Evolutionary conservation across 345 rosid species (phyloP).

Genomic region (Aethionema arabicum): DNA sequence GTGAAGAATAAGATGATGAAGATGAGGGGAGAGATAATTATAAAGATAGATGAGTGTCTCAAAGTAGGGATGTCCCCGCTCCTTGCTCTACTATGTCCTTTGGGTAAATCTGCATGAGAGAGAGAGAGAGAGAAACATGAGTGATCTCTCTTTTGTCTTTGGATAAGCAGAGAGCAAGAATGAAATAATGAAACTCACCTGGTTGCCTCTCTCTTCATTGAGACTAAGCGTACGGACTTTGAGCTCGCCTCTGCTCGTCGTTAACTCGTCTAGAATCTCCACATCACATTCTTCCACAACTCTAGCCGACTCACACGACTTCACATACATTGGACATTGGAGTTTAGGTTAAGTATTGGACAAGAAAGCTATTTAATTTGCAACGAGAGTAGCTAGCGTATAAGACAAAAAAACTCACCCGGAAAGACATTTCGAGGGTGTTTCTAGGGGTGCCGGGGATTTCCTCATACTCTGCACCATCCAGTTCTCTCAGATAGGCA

Average conservation of each 20-base stretch:
- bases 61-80: conserved; percentile 12
- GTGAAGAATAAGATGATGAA: too few species aligned
- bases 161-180: not conserved
- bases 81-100: conserved; percentile 10
- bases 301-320: conserved; percentile 22
- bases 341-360: too few species aligned
- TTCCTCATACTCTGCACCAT: conserved; percentile 87
- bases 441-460: conserved; percentile 48
- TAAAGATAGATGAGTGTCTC: too few species aligned
- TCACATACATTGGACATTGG: not conserved
- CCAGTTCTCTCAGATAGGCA: conserved; percentile 55
- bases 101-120: conserved; percentile 28
- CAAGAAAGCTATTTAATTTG: not conserved
- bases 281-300: conserved; percentile 25
- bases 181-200: conserved; percentile 14
- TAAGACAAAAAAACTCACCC: conserved; percentile 17
- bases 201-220: conserved; percentile 36
- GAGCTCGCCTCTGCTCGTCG: conserved; percentile 78
- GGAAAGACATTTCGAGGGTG: conserved; percentile 30
- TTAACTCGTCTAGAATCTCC: conserved; percentile 73
- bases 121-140: not conserved
- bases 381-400: too few species aligned
- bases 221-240: conserved; percentile 54
- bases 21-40: too few species aligned
- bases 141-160: not conserved